phyloP scores from a whole-genome alignment of 1,284 basidiomycete species.

The Gyrodon tennesseensis region DNA sequence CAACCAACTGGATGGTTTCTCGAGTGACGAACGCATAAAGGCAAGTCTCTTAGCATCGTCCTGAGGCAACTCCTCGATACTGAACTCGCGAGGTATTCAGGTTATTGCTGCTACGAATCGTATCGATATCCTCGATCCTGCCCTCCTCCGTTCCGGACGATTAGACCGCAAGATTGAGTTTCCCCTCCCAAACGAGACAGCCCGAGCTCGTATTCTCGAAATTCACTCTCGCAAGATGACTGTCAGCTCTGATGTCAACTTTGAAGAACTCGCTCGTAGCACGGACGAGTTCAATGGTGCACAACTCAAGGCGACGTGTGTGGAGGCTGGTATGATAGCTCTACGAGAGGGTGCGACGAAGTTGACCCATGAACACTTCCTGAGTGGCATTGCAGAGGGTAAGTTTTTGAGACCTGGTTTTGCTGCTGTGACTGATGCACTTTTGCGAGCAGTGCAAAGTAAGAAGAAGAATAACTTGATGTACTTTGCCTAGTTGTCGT shows the following conservation, averaged over 20 bases:
- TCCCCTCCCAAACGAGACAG: conserved; percentile 90
- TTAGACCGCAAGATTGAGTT: conserved; percentile 99
- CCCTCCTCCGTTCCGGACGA: conserved; percentile 95
- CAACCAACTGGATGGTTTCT: conserved; percentile 98
- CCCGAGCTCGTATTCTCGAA: conserved; percentile 92
- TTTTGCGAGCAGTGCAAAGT: conserved; percentile 68
- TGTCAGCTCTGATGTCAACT: conserved; percentile 80
- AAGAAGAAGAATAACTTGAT: conserved; percentile 96
- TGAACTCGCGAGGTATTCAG: conserved; percentile 47
- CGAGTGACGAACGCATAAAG: conserved; percentile 96
- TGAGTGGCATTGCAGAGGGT: conserved; percentile 91
- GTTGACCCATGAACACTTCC: conserved; percentile 90
- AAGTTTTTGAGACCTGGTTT: conserved; percentile 36
- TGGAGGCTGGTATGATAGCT: conserved; percentile 99
- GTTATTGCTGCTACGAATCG: conserved; percentile 94
- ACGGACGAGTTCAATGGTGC: conserved; percentile 99
- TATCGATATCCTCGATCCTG: conserved; percentile 95
- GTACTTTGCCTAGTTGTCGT: conserved; percentile 69
- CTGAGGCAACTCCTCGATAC: conserved; percentile 9
- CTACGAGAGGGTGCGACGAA: conserved; percentile 91
- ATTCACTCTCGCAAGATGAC: conserved; percentile 98
- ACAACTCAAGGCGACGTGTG: conserved; percentile 93
- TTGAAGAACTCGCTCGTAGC: conserved; percentile 83
- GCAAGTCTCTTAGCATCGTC: conserved; percentile 46
- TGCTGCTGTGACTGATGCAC: conserved; percentile 30